Evolutionary conservation across 495 filamentous ascomycete species (phyloP), one percentile per base, ranked within the genome.

Genomic region (Pyrenula aspistea): DNA sequence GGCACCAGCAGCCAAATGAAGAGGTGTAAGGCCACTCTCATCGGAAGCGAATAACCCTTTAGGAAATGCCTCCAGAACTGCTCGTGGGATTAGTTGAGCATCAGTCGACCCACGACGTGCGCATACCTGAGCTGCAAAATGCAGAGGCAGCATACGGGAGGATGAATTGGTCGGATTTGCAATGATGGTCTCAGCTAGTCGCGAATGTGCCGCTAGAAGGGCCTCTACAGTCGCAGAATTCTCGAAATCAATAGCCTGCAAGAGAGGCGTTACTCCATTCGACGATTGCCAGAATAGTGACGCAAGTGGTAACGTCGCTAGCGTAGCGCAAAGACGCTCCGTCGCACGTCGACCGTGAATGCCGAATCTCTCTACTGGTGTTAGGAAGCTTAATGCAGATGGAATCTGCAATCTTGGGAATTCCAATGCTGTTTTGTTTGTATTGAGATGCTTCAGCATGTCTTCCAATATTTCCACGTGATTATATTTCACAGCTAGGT

Each of bases 181-280:
- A 51, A 65, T 54, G 11, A 22, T 21, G 2, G 24, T 52, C n/a
- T 24, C 21, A 3, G 57, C 60, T 15, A 66, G 50, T 2, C 19
- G 12, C 12, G 62, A 60, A 22, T 21, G 12, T 8, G 22, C 20
- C 15, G 58, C 42, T 2, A 66, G 55, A 4, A 66, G 55, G 8
- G 58, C 53, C 10, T 56, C 53, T 22, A 61, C 60, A 12, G 59
- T 51, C 4, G 60, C 58, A 22, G 58, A 51, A 52, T 66, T 59
- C 49, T 63, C 59, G 19, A 64, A 61, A 53, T 66, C 64, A 42
- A 66, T 66, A 20, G 64, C 62, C 49, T 66, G 62, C 42, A 59
- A 60, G 42, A 66, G 53, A n/a, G 64, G 49, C 42, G 57, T 64
- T 47, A 36, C 56, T 31, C 64, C 64, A 53, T 66, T 53, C 2